Percentiles rank a stretch among this genome's conserved stretches.
These are phyloP conservation scores for Trichoderma asperellum DNA, from an alignment of 2,329 filamentous ascomycete species.

Conservation along the genomic window DNA sequence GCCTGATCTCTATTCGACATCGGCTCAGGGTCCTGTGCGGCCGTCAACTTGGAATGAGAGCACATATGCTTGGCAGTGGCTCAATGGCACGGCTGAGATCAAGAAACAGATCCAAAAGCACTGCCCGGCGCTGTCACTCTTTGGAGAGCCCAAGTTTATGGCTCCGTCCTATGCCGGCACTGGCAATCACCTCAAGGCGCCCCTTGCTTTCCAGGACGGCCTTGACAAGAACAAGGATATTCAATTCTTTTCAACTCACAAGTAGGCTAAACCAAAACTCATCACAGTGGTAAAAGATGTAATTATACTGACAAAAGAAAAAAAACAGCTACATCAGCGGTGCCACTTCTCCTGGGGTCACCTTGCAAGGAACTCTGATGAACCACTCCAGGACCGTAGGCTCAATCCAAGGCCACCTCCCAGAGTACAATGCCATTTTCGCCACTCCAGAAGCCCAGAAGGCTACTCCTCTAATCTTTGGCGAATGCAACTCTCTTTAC, in stretches of 20 bases:
- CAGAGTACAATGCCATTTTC: slow-evolving; percentile 51
- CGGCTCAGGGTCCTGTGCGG: slow-evolving; percentile 55
- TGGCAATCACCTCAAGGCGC: slow-evolving; percentile 54
- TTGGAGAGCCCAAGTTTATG: slow-evolving; percentile 44
- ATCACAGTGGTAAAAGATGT: neutral
- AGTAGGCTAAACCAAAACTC: slow-evolving; percentile 47
- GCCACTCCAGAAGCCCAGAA: neutral
- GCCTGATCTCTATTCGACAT: slow-evolving; percentile 58
- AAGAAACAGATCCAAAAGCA: slow-evolving; percentile 47
- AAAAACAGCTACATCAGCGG: slow-evolving; percentile 62
- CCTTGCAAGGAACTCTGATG: slow-evolving; percentile 64
- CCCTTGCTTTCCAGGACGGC: slow-evolving; percentile 57
- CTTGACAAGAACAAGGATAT: slow-evolving; percentile 55
- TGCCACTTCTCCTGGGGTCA: slow-evolving; percentile 62
- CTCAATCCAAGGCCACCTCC: slow-evolving; percentile 54
- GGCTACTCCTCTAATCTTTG: slow-evolving; percentile 57
- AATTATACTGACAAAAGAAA: slow-evolving; percentile 18
- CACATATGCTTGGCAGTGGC: slow-evolving; percentile 61
- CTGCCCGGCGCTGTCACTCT: slow-evolving; percentile 53
- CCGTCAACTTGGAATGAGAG: slow-evolving; percentile 57
- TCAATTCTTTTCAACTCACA: slow-evolving; percentile 61
- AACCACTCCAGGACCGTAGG: slow-evolving; percentile 60
- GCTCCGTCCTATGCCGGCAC: slow-evolving; percentile 63
- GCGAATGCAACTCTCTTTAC: slow-evolving; percentile 66
- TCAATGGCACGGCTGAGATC: slow-evolving; percentile 57